phyloP scores from a whole-genome alignment of 1,284 basidiomycete genomes.

The Boletus smithii region DNA sequence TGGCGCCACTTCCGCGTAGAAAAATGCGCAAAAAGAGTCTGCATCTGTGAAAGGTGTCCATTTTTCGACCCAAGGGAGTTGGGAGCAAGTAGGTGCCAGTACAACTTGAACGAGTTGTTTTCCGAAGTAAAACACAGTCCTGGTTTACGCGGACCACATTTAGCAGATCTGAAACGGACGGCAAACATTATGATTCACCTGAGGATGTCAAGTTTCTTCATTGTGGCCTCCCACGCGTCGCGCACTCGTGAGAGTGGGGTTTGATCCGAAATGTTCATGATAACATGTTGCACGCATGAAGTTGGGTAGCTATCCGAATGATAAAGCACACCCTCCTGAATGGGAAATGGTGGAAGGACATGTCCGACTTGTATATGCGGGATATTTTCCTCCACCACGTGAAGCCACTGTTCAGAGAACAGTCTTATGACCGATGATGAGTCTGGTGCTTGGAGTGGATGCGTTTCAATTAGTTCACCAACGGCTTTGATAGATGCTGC shows the following conservation, averaged over 20 bases:
- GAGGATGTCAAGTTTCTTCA: conserved; percentile 38
- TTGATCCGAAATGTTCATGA: conserved; percentile 32
- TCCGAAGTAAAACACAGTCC: conserved; percentile 46
- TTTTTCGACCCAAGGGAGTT: conserved; percentile 32
- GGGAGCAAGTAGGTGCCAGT: conserved; percentile 26
- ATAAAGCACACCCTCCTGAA: conserved; percentile 49
- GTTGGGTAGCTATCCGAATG: conserved; percentile 38
- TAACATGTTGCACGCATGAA: conserved; percentile 48
- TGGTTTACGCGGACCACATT: conserved; percentile 19
- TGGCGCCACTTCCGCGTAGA: conserved; percentile 33
- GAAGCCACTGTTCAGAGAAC: conserved; percentile 32
- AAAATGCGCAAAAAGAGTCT: conserved; percentile 32
- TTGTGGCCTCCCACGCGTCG: conserved; percentile 37
- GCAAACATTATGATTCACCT: conserved; percentile 33
- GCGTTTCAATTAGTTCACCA: conserved; percentile 24
- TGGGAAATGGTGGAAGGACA: conserved; percentile 45
- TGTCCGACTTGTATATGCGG: conserved; percentile 28
- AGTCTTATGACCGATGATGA: conserved; percentile 16
- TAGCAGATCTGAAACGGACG: no score
- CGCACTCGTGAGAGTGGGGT: conserved; percentile 28
- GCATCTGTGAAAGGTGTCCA: conserved; percentile 11
- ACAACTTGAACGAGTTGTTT: conserved; percentile 42
- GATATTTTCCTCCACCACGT: conserved; percentile 30
- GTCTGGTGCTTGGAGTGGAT: neutral
- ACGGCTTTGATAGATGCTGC: conserved; percentile 37